Base-by-base conservation (phyloP, 1,139 yeast genomes). In the Yamadazyma mexicana region DNA sequence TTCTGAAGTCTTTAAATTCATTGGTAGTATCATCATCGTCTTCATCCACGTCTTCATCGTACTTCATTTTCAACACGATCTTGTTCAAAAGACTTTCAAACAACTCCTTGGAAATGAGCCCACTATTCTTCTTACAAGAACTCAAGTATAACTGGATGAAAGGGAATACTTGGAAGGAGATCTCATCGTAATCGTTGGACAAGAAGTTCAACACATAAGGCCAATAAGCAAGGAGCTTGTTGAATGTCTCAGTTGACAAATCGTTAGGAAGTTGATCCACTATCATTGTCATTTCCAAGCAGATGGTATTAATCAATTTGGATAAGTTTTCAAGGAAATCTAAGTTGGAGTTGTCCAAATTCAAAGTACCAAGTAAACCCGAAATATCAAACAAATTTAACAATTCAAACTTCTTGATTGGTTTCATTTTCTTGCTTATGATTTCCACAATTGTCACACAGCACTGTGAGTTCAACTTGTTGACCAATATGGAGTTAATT, bases 381-480 rank as follows among this genome's bases (percentile, higher is more conserved):
- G 89, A 79, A 43, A 92, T 67, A 54, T 87, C 81, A 39, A 91
- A 69, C 52, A 88, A 66, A 25, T 77, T 69, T 44, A 94, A 68
- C 34, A 94, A 73, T 55, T 89, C 87, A 40, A 91, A 65, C 61
- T 94, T 94, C 57, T 85, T 87, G n/a, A 73, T 69, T 0, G 96
- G 84, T 49, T 84, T 79, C 99, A 94, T 94, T 56, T 94, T 94
- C 59, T 94, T 94, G 49, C 88, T 76, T 38, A 92, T 73, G 37
- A 92, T 85, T 54, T 89, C 98, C 37, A 79, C 73, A 38, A 94
- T 71, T 9, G 96, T 82, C 40, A 75, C 76, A 40, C 94, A 83
- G 34, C 85, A 76, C 43, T 76, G 79, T 51, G 24, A 18, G 32
- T 46, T 43, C 17, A 38, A 26, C 17, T 42, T 41, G 30, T 39